Conservation (phyloP, 495 filamentous ascomycete species). For the Podospora pseudoanserina region DNA sequence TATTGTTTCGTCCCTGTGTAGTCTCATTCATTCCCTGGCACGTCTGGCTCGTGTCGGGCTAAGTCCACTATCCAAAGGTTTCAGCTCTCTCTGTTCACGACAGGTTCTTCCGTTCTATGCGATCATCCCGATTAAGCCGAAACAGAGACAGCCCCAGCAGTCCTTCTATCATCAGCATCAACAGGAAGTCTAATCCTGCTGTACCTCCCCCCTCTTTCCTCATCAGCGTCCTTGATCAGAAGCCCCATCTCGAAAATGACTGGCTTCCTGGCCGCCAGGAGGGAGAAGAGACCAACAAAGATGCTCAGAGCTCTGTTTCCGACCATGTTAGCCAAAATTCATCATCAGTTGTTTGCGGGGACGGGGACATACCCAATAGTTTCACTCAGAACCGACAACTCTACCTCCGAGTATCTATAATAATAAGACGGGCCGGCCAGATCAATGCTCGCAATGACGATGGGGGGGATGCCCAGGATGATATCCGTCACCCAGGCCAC, state of each 20-base stretch:
- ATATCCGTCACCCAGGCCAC: neutral
- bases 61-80: too few species aligned
- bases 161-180: slow-evolving; percentile 3
- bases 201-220: neutral
- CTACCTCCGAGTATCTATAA: too few species aligned
- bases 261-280: neutral
- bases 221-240: neutral
- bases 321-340: neutral
- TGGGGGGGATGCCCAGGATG: too few species aligned
- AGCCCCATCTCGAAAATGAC: neutral
- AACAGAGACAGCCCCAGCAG: slow-evolving; percentile 12
- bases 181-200: slow-evolving; percentile 3
- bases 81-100: too few species aligned
- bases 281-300: neutral
- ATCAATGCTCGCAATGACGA: too few species aligned
- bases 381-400: too few species aligned
- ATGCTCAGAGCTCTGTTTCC: neutral
- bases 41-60: too few species aligned
- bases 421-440: too few species aligned
- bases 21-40: too few species aligned
- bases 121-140: neutral
- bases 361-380: neutral
- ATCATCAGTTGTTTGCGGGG: neutral
- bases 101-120: too few species aligned
- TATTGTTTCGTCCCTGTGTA: too few species aligned